Evolutionary conservation across 2,329 filamentous ascomycete species (phyloP).

Genomic region (Neonectria ditissima): DNA sequence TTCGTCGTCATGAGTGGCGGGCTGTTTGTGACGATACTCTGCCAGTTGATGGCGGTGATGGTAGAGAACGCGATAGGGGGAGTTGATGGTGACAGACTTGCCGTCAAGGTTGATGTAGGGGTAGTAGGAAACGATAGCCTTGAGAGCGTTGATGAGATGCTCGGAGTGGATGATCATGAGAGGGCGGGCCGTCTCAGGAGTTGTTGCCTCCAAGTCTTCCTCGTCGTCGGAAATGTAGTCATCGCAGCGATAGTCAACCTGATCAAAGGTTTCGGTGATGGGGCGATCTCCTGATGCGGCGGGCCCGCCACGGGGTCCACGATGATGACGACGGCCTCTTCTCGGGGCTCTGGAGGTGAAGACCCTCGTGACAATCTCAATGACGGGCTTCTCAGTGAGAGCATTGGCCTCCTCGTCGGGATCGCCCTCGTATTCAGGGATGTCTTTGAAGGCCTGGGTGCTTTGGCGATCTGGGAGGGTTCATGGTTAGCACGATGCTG

Average conservation of each 20-base stretch:
- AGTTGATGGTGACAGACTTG: constrained; percentile 53
- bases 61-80: constrained; percentile 61
- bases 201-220: constrained; percentile 39
- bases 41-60: constrained; percentile 59
- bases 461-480: constrained; percentile 52
- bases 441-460: constrained; percentile 51
- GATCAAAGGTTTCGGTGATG: constrained; percentile 46
- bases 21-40: constrained; percentile 56
- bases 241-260: constrained; percentile 42
- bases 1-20: constrained; percentile 53
- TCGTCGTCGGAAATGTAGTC: constrained; percentile 42
- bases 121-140: constrained; percentile 62
- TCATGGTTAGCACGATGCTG: constrained; percentile 29
- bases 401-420: constrained; percentile 36
- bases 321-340: constrained; percentile 20
- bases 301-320: constrained; percentile 10
- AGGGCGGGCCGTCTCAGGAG: constrained; percentile 48
- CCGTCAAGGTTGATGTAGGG: constrained; percentile 54
- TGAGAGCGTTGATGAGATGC: constrained; percentile 60
- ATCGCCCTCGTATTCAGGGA: constrained; percentile 45
- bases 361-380: constrained; percentile 59
- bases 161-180: constrained; percentile 59
- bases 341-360: constrained; percentile 35
- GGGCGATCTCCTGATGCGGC: constrained; percentile 40
- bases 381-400: constrained; percentile 48